Conservation (phyloP, 73 alveolate species). For the Uronychia binucleata region DNA sequence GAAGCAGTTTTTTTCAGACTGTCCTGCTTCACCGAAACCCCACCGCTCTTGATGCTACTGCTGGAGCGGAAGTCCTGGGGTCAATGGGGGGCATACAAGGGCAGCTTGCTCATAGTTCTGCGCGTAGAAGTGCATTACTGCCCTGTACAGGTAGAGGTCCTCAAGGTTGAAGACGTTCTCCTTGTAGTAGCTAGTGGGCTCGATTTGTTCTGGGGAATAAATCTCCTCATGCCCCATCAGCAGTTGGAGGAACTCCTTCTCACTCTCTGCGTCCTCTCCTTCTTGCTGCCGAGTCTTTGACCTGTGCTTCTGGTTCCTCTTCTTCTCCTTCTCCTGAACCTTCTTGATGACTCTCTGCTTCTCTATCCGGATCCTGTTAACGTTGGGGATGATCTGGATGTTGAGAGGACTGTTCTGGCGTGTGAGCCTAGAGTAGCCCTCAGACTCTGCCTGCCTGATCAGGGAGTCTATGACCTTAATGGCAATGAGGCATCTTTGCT, state of each 20-base stretch:
- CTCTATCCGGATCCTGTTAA: slow-evolving; percentile 57
- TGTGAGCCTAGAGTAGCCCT: background rate
- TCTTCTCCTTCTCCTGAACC: background rate
- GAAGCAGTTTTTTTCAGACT: background rate
- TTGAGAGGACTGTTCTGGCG: slow-evolving; percentile 15
- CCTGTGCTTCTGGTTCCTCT: background rate
- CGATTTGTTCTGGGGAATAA: slow-evolving; percentile 35
- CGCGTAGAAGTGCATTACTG: slow-evolving; percentile 39
- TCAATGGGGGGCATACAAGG: slow-evolving; percentile 16
- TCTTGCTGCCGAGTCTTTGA: background rate
- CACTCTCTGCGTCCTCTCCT: slow-evolving; percentile 1
- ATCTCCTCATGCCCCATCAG: slow-evolving; percentile 6
- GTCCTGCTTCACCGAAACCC: background rate
- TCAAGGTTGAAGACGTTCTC: slow-evolving; percentile 63
- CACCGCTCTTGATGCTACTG: slow-evolving; percentile 13
- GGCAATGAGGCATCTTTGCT: background rate
- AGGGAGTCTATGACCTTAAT: background rate
- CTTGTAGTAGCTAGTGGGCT: slow-evolving; percentile 59
- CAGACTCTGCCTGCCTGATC: background rate
- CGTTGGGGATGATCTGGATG: slow-evolving; percentile 63
- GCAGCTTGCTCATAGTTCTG: slow-evolving; percentile 31
- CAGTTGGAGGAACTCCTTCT: slow-evolving; percentile 11
- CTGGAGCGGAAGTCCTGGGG: slow-evolving; percentile 1
- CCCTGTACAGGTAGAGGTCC: slow-evolving; percentile 61
- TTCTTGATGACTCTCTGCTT: slow-evolving; percentile 43